These are phyloP conservation scores for Aegilops longissima DNA, from an alignment of 176 grass and related monocot genomes.

Conservation along the genomic window DNA sequence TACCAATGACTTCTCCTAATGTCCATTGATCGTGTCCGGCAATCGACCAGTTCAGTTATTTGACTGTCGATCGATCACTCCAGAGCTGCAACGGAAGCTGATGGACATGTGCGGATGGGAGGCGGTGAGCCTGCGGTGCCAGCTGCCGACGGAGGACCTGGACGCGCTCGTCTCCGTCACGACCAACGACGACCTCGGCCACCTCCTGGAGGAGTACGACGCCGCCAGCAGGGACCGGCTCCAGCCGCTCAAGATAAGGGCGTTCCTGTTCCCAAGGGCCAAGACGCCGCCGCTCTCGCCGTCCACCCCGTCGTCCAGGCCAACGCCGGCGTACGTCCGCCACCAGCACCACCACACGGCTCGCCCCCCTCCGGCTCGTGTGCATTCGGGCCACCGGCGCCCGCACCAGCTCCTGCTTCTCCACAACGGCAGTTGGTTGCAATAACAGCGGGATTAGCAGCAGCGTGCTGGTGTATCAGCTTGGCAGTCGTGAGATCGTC, in stretches of 20 bases:
- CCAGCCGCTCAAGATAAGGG: constrained; percentile 55
- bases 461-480: background rate
- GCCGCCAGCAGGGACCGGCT: constrained; percentile 33
- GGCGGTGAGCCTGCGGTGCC: constrained; percentile 54
- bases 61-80: background rate
- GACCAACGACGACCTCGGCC: constrained; percentile 60
- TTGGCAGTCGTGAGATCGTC: background rate
- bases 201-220: constrained; percentile 67
- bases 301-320: constrained; percentile 1
- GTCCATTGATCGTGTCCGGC: background rate
- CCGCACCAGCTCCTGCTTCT: constrained; percentile 30
- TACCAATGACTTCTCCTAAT: background rate
- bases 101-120: constrained; percentile 60
- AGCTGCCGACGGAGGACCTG: constrained; percentile 83
- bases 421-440: constrained; percentile 44
- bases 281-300: background rate
- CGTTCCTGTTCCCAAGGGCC: constrained; percentile 51
- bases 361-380: constrained; percentile 5
- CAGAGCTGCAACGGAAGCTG: constrained; percentile 70
- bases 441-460: constrained; percentile 7
- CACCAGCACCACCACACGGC: background rate
- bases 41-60: background rate
- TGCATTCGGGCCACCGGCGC: background rate
- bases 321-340: background rate
- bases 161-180: constrained; percentile 82